Base-by-base conservation (phyloP, 176 grass and related monocot genomes). In the Guadua angustifolia region DNA sequence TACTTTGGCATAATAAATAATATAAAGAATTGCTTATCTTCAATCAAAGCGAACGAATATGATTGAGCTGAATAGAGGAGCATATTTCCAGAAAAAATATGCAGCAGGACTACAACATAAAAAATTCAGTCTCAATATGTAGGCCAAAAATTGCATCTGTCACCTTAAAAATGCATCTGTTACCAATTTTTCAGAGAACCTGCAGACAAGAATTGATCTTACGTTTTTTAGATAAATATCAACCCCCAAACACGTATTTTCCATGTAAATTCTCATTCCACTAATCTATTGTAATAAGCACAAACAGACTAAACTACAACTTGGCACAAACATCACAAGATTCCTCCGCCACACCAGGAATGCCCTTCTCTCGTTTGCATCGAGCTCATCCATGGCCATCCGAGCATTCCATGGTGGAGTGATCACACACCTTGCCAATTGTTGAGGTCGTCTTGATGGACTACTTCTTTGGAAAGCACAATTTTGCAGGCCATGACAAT, bases 341-440 rank as follows among this genome's bases (percentile, higher is more conserved):
- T 83, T 93, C 88, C 91, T 89, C 17, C 95, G 87, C 95, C 95
- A 98, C 39, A 86, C 87, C 52, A 95, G 85, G 81, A 98, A 98
- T 12, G 92, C 89, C 61, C 69, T 61, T n/a, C 86, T 79, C 86
- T 98, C 95, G 11, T 91, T 95, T 1, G 73, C 87, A 64, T 93
- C 91, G 25, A 95, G 92, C 78, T 95, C 89, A 52, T 93, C 92
- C 18, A 93, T 76, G 0, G 89, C 87, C 95, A 98, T 95, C 78
- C 58, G 72, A 71, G 77, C 40, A 88, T 79, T 86, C 92, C 95
- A 95, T 3, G 89, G 88, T 33, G 92, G 95, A 8, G 92, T 98
- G 83, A 91, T 18, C 16, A 55, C 44, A 83, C 5, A 44, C 9
- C 9, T 13, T 1, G 39, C 22, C 45, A 39, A 19, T 29, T 29